A percentile compares a stretch with the other conserved stretches of the same genome.
Evolutionary conservation across 2,329 filamentous ascomycete species (phyloP).

Genomic region (Epichloe festucae): DNA sequence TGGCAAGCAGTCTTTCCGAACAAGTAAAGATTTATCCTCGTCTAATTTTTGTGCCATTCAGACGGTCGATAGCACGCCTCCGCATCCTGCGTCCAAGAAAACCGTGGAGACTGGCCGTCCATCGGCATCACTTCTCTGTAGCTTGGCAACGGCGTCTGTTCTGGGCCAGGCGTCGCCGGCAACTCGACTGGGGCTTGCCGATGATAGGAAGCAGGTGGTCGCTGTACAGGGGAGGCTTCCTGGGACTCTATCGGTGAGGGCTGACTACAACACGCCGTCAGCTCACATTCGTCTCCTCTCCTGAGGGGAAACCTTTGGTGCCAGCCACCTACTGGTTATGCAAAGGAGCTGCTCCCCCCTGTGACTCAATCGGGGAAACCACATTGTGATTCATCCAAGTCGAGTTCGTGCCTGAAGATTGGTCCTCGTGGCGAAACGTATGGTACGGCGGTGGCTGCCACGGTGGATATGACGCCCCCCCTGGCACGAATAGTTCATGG

Average conservation of each 20-base stretch:
- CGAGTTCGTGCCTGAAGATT: not conserved
- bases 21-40: not conserved
- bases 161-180: slow-evolving; percentile 13
- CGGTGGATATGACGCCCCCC: not conserved
- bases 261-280: not conserved
- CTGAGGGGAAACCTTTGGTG: not conserved
- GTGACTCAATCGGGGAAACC: not conserved
- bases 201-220: not conserved
- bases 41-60: slow-evolving; percentile 5
- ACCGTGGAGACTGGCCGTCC: slow-evolving; percentile 3
- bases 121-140: slow-evolving; percentile 12
- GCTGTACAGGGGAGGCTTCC: not conserved
- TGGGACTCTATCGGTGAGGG: not conserved
- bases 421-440: not conserved
- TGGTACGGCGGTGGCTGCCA: not conserved
- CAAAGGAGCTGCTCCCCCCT: not conserved
- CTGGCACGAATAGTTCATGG: not conserved
- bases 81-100: slow-evolving; percentile 19
- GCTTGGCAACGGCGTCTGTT: slow-evolving; percentile 18
- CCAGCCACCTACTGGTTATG: not conserved
- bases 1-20: too few relatives aligned
- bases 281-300: not conserved
- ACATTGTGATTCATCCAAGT: not conserved
- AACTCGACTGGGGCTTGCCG: slow-evolving; percentile 4
- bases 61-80: slow-evolving; percentile 16